Evolutionary conservation across 2,329 filamentous ascomycete species (phyloP), one percentile per base, ranked within the genome.

Genomic region (Ambrosiella beaveri): DNA sequence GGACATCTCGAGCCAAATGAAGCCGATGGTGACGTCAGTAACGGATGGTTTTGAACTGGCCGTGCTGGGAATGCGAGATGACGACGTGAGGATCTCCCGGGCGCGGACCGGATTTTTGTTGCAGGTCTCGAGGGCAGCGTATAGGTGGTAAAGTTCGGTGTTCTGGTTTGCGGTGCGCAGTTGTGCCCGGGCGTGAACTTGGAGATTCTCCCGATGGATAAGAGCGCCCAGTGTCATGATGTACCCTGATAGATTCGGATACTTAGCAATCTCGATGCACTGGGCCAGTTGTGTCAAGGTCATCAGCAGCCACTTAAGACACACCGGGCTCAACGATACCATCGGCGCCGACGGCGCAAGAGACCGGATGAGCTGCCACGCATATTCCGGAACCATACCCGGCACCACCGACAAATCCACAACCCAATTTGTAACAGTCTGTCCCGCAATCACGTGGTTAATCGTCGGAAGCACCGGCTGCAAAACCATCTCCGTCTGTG

Each of bases 91-190:
- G 15, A 54, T 35, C 81, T 56, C 79, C 81, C 19, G 74, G 71
- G 3, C 85, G 82, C 52, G 19, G 9, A 41, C 35, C 12, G 38
- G 9, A 27, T 84, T 82, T 0, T 75, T 79, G 37, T 75, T 76
- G 1, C 73, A 71, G 63, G 71, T 75, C 68, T 95, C 87, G 2
- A 88, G 79, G 12, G 88, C 70, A 0, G 85, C 87, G 65, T 91
- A 95, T 0, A 82, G 80, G 63, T 88, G 85, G 69, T 94, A 96
- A 0, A 96, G 72, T 12, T 74, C 72, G 2, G 86, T 67, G 63
- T 81, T 84, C 0, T 79, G 74, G 0, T 82, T 74, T 58, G 80
- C 78, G 53, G 75, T 75, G 65, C 86, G 91, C n/a, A 96, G 69
- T 0, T 95, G 71, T 6, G 70, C 69, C 64, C 88, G 95, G 0